A percentile compares a stretch with the other conserved stretches of the same genome.
Evolutionary conservation across 2,329 filamentous ascomycete species (phyloP).

Genomic region (Arthrocladium fulminans): DNA sequence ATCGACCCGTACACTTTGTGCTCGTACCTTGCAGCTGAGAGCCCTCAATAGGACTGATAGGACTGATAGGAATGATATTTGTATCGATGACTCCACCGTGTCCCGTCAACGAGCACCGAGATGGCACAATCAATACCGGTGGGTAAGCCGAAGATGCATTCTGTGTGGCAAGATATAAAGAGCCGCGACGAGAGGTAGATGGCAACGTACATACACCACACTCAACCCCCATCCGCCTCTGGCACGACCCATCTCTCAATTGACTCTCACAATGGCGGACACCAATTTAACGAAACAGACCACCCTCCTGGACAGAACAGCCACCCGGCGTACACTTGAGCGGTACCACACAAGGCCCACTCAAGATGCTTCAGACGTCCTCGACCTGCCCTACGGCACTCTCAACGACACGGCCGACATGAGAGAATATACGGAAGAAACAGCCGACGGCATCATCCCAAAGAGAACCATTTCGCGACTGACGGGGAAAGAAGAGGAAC

Average conservation of each 20-base stretch:
- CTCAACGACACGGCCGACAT: slow-evolving; percentile 51
- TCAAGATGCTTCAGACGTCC: slow-evolving; percentile 31
- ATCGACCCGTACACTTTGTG: not conserved
- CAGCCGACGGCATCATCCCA: slow-evolving; percentile 52
- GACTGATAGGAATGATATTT: not conserved
- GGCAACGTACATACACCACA: too few relatives aligned
- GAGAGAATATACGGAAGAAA: slow-evolving; percentile 59
- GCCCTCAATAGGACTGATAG: not conserved
- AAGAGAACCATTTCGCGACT: slow-evolving; percentile 47
- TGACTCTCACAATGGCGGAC: not conserved
- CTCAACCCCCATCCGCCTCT: too few relatives aligned
- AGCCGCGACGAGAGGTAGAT: too few relatives aligned
- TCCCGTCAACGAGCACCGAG: not conserved
- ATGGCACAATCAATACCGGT: not conserved
- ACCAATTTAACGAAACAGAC: slow-evolving; percentile 6
- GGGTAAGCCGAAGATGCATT: not conserved
- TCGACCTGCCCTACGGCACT: slow-evolving; percentile 58
- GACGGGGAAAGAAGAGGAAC: slow-evolving; percentile 43
- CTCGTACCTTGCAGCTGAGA: not conserved
- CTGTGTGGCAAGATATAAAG: not conserved
- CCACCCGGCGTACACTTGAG: slow-evolving; percentile 20
- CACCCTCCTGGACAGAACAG: slow-evolving; percentile 13
- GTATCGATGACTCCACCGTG: not conserved
- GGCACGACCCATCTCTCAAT: too few relatives aligned
- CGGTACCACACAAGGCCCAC: slow-evolving; percentile 19